phyloP scores from a whole-genome alignment of 176 grass and related monocot species.

The Oryza australiensis region DNA sequence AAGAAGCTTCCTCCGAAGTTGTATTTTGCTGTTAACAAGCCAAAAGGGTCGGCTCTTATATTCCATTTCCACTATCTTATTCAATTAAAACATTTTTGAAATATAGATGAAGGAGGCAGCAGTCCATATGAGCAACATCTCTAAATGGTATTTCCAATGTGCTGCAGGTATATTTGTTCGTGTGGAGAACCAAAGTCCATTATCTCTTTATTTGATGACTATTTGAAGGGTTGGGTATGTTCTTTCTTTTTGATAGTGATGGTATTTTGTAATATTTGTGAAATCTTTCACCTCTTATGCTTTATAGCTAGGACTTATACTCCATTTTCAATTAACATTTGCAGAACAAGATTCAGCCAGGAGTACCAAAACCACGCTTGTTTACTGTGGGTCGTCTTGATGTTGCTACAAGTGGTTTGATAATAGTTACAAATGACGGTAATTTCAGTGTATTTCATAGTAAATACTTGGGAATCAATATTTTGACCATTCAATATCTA shows the following conservation, averaged over 20 bases:
- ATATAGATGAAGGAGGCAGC: conserved; percentile 10
- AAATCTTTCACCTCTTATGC: not conserved
- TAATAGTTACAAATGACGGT: conserved; percentile 98
- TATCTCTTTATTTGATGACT: conserved; percentile 78
- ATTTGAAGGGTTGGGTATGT: conserved; percentile 88
- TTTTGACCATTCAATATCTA: not conserved
- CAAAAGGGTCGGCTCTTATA: conserved; percentile 72
- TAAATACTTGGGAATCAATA: conserved; percentile 1
- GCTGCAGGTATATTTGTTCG: conserved; percentile 85
- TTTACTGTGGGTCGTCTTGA: conserved; percentile 95
- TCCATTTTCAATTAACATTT: conserved; percentile 34
- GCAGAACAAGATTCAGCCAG: conserved; percentile 75
- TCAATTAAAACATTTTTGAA: not conserved
- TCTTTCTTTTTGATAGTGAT: conserved; percentile 13
- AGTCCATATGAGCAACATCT: not conserved
- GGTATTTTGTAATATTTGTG: not conserved
- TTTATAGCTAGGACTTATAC: not conserved
- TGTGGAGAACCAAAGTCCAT: conserved; percentile 77
- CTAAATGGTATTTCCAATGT: conserved; percentile 38
- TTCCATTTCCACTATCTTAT: conserved; percentile 8
- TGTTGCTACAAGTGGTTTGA: conserved; percentile 90
- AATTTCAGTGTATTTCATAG: conserved; percentile 29
- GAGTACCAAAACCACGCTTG: conserved; percentile 78
- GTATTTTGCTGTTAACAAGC: conserved; percentile 95
- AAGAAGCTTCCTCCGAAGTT: conserved; percentile 85